Evolutionary conservation across 2,329 filamentous ascomycete species (phyloP).

Genomic region (Aspergillus sp.): DNA sequence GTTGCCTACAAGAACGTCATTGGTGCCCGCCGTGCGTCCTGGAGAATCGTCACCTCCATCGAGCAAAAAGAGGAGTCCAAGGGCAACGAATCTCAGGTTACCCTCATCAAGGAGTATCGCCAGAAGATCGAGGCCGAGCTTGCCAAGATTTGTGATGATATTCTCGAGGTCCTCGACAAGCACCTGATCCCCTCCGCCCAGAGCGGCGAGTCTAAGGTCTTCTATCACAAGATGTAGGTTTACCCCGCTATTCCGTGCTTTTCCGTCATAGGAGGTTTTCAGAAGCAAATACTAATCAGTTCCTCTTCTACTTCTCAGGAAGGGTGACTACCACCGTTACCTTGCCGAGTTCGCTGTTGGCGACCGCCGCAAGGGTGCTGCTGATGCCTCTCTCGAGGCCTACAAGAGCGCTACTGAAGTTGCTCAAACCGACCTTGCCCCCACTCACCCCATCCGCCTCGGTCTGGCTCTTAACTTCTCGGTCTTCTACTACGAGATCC

Average conservation of each 20-base stretch:
- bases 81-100: constrained; percentile 89
- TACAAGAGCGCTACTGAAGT: constrained; percentile 96
- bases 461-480: constrained; percentile 95
- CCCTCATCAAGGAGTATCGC: constrained; percentile 96
- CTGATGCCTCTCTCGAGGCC: constrained; percentile 92
- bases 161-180: constrained; percentile 91
- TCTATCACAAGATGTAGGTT: constrained; percentile 98
- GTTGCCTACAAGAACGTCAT: constrained; percentile 99
- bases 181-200: constrained; percentile 93
- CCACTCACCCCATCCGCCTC: constrained; percentile 90
- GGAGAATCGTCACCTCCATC: constrained; percentile 97
- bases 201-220: constrained; percentile 97
- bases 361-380: constrained; percentile 92
- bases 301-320: constrained; percentile 61
- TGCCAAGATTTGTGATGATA: constrained; percentile 96
- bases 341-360: constrained; percentile 95
- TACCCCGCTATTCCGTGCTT: background rate
- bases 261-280: background rate
- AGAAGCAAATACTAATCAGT: constrained; percentile 26
- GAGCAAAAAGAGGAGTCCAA: constrained; percentile 99
- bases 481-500: constrained; percentile 99
- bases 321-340: constrained; percentile 99
- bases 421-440: constrained; percentile 83
- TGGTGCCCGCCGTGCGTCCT: constrained; percentile 92
- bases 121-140: constrained; percentile 98